Evolutionary conservation across 345 rosid genomes (phyloP).

Genomic region (Brassica napus): Da-Ae NC_063443.1:17254001-17254500

Average conservation of each 20-base stretch:
- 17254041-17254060: slow-evolving; percentile 11
- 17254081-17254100: not conserved
- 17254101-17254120: slow-evolving; percentile 28
- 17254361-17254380: slow-evolving; percentile 77
- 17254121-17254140: slow-evolving; percentile 25
- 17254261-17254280: slow-evolving; percentile 13
- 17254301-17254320: slow-evolving; percentile 77
- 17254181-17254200: slow-evolving; percentile 6
- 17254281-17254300: too few relatives aligned
- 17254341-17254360: slow-evolving; percentile 95
- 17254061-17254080: slow-evolving; percentile 10
- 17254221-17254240: slow-evolving; percentile 43
- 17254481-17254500: slow-evolving; percentile 38
- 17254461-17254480: slow-evolving; percentile 64
- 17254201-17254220: slow-evolving; percentile 1
- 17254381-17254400: slow-evolving; percentile 66
- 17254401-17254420: slow-evolving; percentile 71
- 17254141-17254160: slow-evolving; percentile 27
- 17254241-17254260: slow-evolving; percentile 24
- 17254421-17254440: slow-evolving; percentile 81
- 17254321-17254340: slow-evolving; percentile 77
- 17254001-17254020: slow-evolving; percentile 42
- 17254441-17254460: slow-evolving; percentile 51
- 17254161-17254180: slow-evolving; percentile 21
- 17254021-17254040: slow-evolving; percentile 34